Evolutionary conservation across 164 flowering plant species (phyloP).

Genomic region (Tetrastigma voinierianum): DNA sequence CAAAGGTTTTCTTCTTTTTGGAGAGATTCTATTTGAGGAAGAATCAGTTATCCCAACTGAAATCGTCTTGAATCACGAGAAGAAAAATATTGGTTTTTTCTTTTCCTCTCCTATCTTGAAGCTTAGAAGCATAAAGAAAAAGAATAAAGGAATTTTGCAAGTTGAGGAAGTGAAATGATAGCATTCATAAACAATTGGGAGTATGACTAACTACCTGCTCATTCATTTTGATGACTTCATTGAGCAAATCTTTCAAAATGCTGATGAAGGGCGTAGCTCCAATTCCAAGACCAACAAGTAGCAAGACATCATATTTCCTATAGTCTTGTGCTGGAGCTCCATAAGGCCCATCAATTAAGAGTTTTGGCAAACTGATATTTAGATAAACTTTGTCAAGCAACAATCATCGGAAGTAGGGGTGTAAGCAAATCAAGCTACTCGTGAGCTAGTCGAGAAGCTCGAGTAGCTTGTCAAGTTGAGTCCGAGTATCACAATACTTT

Average conservation of each 20-base stretch:
- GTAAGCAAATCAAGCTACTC: background rate
- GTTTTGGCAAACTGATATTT: slow-evolving; percentile 74
- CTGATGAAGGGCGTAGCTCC: slow-evolving; percentile 99
- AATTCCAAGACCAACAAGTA: slow-evolving; percentile 91
- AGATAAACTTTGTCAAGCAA: slow-evolving; percentile 6
- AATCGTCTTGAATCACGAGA: slow-evolving; percentile 55
- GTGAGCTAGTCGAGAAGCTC: too few relatives aligned
- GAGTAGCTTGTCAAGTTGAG: too few relatives aligned
- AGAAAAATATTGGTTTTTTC: background rate
- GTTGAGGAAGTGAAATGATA: too few relatives aligned
- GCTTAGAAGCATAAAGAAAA: too few relatives aligned
- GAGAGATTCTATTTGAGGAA: slow-evolving; percentile 35
- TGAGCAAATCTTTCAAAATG: slow-evolving; percentile 86
- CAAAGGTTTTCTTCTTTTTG: slow-evolving; percentile 54
- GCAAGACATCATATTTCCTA: slow-evolving; percentile 75
- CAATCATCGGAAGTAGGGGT: background rate
- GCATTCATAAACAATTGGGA: too few relatives aligned
- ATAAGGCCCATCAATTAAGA: slow-evolving; percentile 89
- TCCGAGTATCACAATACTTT: too few relatives aligned
- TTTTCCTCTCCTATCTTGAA: too few relatives aligned
- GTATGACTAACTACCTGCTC: slow-evolving; percentile 60
- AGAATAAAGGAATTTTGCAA: too few relatives aligned
- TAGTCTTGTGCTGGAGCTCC: slow-evolving; percentile 99
- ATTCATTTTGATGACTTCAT: slow-evolving; percentile 78
- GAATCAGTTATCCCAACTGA: slow-evolving; percentile 50